Base-by-base conservation (phyloP, 2,329 filamentous ascomycete species). In the Trichoderma pleuroti region DNA sequence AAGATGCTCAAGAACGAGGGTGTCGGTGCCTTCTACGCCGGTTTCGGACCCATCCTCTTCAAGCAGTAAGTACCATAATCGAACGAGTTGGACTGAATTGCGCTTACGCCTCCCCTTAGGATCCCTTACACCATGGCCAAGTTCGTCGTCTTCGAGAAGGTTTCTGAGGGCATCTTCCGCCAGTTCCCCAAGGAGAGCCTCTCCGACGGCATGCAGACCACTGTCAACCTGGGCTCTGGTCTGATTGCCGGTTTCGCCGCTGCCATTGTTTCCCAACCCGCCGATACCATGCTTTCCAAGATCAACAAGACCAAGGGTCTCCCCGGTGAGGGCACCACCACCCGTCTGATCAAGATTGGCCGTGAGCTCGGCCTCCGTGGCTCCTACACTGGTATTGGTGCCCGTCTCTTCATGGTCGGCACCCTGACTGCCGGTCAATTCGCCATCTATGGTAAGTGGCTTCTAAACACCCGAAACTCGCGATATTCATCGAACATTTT, bases 81-180 rank as follows among this genome's bases (percentile, higher is more conserved):
- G 9, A n/a, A 46, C 3, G 14, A 54, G 1, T 7, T 49, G 2
- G 32, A 26, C 8, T 54, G 5, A 21, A 21, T 46, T n/a, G 14
- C 14, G 39, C 71, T 74, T 18, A 71, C 70, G 49, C 18, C 2
- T 11, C 24, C 11, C 60, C 6, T 75, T 75, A 93, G 91, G 87
- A 90, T 97, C 77, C 93, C 93, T 75, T 97, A 97, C 87, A 97
- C 93, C 83, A 94, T 96, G 91, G 87, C 93, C 88, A 97, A 97
- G 87, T 97, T 97, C 86, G 93, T 95, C 83, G 93, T 94, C 78
- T 96, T 89, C 88, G 93, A 97, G 86, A 95, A 95, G 88, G 92
- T 93, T 77, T 86, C 90, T 77, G 93, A 96, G 86, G 78, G 86
- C 76, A 82, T 92, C 85, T 95, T 90, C 88, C 82, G 84, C 76